A percentile compares a stretch with the other conserved stretches of the same genome.
Evolutionary conservation across 2,329 filamentous ascomycete species (phyloP).

Genomic region (Zasmidium angulare): DNA sequence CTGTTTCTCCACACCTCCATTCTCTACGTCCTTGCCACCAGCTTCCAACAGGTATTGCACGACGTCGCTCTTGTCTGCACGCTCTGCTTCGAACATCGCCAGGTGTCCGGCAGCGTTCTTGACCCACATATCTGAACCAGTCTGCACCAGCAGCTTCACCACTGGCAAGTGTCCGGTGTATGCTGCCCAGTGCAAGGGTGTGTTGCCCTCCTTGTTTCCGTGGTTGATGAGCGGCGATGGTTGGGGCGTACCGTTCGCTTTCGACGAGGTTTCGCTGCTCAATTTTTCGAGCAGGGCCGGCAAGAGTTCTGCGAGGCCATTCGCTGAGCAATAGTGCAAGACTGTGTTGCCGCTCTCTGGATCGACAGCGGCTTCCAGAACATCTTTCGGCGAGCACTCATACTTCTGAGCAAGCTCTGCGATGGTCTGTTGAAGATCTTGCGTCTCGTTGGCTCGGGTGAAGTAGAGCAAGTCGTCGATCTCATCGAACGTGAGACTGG

Average conservation of each 20-base stretch:
- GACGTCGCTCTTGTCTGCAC: slow-evolving; percentile 50
- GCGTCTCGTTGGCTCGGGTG: slow-evolving; percentile 72
- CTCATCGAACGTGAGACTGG: slow-evolving; percentile 67
- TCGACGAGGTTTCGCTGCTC: neutral
- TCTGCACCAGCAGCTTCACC: slow-evolving; percentile 73
- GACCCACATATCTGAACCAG: slow-evolving; percentile 73
- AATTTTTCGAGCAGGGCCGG: slow-evolving; percentile 23
- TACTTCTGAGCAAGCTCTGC: slow-evolving; percentile 63
- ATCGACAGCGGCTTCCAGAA: slow-evolving; percentile 71
- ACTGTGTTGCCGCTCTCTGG: slow-evolving; percentile 72
- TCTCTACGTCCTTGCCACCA: slow-evolving; percentile 41
- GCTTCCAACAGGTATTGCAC: slow-evolving; percentile 49
- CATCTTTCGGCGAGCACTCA: slow-evolving; percentile 57
- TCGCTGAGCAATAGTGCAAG: slow-evolving; percentile 89
- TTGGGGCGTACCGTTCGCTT: neutral
- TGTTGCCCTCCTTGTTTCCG: slow-evolving; percentile 82
- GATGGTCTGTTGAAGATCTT: slow-evolving; percentile 64
- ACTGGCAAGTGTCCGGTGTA: slow-evolving; percentile 81
- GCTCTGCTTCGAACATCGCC: slow-evolving; percentile 51
- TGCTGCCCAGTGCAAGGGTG: slow-evolving; percentile 89
- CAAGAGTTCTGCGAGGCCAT: slow-evolving; percentile 64
- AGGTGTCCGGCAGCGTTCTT: slow-evolving; percentile 82
- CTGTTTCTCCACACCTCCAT: slow-evolving; percentile 19
- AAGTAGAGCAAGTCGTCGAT: slow-evolving; percentile 92
- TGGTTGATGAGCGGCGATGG: slow-evolving; percentile 58